phyloP scores from a whole-genome alignment of 2,329 filamentous ascomycete genomes.

The Aspergillus sp. region DNA sequence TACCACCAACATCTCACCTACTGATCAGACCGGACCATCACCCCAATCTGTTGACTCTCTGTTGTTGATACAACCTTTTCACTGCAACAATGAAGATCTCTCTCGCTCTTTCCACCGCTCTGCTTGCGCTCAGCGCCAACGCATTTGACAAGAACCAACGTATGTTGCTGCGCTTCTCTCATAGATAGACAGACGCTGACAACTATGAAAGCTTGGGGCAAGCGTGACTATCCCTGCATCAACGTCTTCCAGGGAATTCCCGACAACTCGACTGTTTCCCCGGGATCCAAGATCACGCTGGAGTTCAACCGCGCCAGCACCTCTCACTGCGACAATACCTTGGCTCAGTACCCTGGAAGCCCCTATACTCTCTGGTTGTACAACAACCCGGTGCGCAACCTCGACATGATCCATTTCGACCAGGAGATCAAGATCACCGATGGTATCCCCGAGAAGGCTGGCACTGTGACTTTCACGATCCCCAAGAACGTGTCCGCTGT shows the following conservation, averaged over 20 bases:
- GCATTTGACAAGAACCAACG: conserved; percentile 33
- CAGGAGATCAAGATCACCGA: conserved; percentile 17
- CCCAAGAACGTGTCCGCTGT: conserved; percentile 24
- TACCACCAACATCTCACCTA: no score
- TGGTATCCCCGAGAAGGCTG: conserved; percentile 17
- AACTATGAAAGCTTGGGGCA: conserved; percentile 28
- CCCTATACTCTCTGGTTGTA: conserved; percentile 28
- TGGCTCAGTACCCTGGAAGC: conserved; percentile 18
- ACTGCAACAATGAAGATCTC: conserved; percentile 27
- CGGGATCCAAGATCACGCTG: conserved; percentile 23
- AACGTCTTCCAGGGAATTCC: conserved; percentile 33
- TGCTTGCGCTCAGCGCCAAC: conserved; percentile 23
- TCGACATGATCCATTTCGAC: conserved; percentile 20
- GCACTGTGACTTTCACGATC: conserved; percentile 22
- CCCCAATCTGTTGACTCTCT: no score
- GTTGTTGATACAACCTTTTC: no score
- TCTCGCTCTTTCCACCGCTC: conserved; percentile 19
- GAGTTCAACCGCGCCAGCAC: conserved; percentile 27
- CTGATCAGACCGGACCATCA: no score
- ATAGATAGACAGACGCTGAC: background rate
- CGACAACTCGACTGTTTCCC: conserved; percentile 27
- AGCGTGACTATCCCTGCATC: conserved; percentile 31
- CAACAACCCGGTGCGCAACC: conserved; percentile 27
- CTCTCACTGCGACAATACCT: conserved; percentile 20
- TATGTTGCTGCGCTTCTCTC: conserved; percentile 9